phyloP scores from a whole-genome alignment of 2,329 filamentous ascomycete species.

The Aureobasidium sp. region DNA sequence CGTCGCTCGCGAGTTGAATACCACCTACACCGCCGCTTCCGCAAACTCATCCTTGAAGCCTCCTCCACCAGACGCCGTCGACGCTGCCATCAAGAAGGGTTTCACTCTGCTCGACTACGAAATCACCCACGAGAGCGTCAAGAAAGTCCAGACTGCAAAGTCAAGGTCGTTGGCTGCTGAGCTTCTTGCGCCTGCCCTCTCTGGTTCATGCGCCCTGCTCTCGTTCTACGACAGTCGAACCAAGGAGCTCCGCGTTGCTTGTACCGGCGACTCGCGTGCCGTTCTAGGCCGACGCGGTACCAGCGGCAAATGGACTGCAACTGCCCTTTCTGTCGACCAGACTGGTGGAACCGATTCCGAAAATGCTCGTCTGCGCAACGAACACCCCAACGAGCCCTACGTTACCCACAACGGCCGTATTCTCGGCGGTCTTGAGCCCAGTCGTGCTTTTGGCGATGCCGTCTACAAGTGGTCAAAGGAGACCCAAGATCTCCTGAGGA shows the following conservation, averaged over 20 bases:
- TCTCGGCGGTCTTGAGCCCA: slow-evolving; percentile 84
- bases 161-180: slow-evolving; percentile 89
- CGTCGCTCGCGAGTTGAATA: slow-evolving; percentile 86
- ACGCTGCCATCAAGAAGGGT: slow-evolving; percentile 84
- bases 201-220: slow-evolving; percentile 92
- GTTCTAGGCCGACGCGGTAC: slow-evolving; percentile 73
- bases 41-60: slow-evolving; percentile 49
- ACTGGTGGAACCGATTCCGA: slow-evolving; percentile 86
- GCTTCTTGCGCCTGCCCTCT: slow-evolving; percentile 83
- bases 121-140: slow-evolving; percentile 87
- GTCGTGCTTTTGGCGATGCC: slow-evolving; percentile 90
- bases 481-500: slow-evolving; percentile 72
- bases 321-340: slow-evolving; percentile 83
- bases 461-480: slow-evolving; percentile 94
- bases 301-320: slow-evolving; percentile 89
- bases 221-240: slow-evolving; percentile 91
- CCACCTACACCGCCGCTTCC: slow-evolving; percentile 73
- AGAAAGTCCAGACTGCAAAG: slow-evolving; percentile 81
- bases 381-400: slow-evolving; percentile 82
- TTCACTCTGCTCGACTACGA: slow-evolving; percentile 87
- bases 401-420: slow-evolving; percentile 87
- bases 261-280: slow-evolving; percentile 92
- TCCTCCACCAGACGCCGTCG: slow-evolving; percentile 73
- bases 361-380: slow-evolving; percentile 69
- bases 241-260: slow-evolving; percentile 85